phyloP scores from a whole-genome alignment of 2,329 filamentous ascomycete species.

The Myriosclerotinia curreyana region DNA sequence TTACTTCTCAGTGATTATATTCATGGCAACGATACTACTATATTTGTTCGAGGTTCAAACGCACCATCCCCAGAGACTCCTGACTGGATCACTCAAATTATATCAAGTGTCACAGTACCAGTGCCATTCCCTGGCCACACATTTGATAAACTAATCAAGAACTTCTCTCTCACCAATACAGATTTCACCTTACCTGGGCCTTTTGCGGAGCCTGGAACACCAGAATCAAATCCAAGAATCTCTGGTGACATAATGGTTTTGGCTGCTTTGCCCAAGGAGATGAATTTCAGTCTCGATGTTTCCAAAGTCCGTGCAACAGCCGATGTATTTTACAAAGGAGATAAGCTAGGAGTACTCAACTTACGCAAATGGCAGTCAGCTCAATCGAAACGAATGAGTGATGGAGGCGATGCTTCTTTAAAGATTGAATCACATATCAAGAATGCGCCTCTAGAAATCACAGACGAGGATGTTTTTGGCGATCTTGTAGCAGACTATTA shows the following conservation, averaged over 20 bases:
- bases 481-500: slow-evolving; percentile 78
- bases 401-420: slow-evolving; percentile 59
- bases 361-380: slow-evolving; percentile 79
- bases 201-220: slow-evolving; percentile 69
- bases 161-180: slow-evolving; percentile 82
- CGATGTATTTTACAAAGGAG: slow-evolving; percentile 73
- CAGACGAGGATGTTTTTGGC: slow-evolving; percentile 73
- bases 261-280: slow-evolving; percentile 74
- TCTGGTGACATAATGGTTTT: slow-evolving; percentile 80
- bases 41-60: slow-evolving; percentile 79
- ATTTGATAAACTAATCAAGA: slow-evolving; percentile 79
- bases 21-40: slow-evolving; percentile 70
- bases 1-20: slow-evolving; percentile 77
- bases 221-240: slow-evolving; percentile 71
- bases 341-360: slow-evolving; percentile 78
- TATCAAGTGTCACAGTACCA: slow-evolving; percentile 79
- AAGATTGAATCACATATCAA: slow-evolving; percentile 73
- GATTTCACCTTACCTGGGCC: slow-evolving; percentile 83
- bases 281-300: slow-evolving; percentile 82
- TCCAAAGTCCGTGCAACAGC: slow-evolving; percentile 72
- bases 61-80: slow-evolving; percentile 66
- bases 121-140: slow-evolving; percentile 79
- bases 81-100: slow-evolving; percentile 74
- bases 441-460: slow-evolving; percentile 78
- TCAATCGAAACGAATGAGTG: slow-evolving; percentile 68